These are phyloP conservation scores for Candida chilensis DNA, from an alignment of 805 yeast genomes.

Conservation along the genomic window DNA sequence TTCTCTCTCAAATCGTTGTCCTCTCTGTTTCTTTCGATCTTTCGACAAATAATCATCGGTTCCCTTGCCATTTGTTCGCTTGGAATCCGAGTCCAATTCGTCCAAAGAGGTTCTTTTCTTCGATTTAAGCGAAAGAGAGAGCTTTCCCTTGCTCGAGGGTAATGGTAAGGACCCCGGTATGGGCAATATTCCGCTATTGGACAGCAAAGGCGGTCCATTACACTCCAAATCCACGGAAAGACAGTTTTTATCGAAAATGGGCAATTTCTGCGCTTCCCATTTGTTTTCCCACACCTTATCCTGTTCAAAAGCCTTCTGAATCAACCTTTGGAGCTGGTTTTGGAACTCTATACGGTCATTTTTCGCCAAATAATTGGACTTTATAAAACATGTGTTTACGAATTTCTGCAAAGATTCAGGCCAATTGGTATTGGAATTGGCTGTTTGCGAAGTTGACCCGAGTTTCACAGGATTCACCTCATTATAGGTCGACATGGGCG, in stretches of 20 bases:
- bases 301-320: constrained; percentile 37
- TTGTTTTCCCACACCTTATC: constrained; percentile 36
- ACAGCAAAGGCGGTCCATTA: constrained; percentile 4
- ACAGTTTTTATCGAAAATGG: constrained; percentile 20
- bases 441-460: constrained; percentile 2
- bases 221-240: constrained; percentile 3
- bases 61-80: constrained; percentile 2
- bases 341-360: constrained; percentile 29
- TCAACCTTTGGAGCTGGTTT: constrained; percentile 35
- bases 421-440: constrained; percentile 24
- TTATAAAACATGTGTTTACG: constrained; percentile 35
- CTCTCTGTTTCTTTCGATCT: constrained; percentile 30
- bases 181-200: neutral
- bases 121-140: no score
- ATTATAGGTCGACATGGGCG: constrained; percentile 11
- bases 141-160: no score
- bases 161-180: neutral
- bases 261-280: constrained; percentile 45
- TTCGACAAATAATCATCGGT: constrained; percentile 12
- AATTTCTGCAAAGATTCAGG: constrained; percentile 45
- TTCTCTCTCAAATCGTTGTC: constrained; percentile 37
- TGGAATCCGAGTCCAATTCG: no score
- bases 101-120: no score
- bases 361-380: constrained; percentile 24
- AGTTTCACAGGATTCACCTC: constrained; percentile 12